These are phyloP conservation scores for Penicillium glabrum DNA, from an alignment of 2,329 filamentous ascomycete species.

Conservation along the genomic window DNA sequence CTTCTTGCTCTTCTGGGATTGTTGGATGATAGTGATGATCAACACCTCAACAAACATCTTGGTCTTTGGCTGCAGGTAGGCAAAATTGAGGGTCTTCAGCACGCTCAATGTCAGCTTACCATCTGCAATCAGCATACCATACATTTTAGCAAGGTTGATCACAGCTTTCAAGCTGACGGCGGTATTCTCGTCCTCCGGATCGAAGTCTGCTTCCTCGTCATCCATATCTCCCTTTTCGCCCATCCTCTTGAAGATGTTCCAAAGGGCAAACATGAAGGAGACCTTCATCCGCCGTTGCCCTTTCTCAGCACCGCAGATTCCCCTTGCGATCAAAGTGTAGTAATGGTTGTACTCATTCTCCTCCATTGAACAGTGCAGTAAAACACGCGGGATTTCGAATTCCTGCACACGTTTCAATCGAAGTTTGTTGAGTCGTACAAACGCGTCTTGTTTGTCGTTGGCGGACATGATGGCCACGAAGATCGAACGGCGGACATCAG, in stretches of 20 bases:
- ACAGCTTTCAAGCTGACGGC: constrained; percentile 57
- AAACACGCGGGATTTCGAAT: constrained; percentile 79
- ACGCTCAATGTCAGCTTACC: constrained; percentile 58
- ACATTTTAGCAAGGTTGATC: constrained; percentile 69
- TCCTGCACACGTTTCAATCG: constrained; percentile 83
- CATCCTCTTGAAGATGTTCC: constrained; percentile 80
- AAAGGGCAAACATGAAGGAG: constrained; percentile 83
- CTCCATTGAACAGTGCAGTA: constrained; percentile 81
- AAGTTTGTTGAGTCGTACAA: constrained; percentile 75
- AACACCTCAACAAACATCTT: constrained; percentile 77
- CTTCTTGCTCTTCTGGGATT: constrained; percentile 54
- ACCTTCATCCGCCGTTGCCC: constrained; percentile 71
- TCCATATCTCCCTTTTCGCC: constrained; percentile 67
- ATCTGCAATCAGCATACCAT: constrained; percentile 61
- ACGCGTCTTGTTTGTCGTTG: constrained; percentile 78
- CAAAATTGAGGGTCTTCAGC: constrained; percentile 69
- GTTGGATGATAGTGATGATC: constrained; percentile 71
- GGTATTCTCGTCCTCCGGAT: constrained; percentile 52
- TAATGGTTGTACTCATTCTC: constrained; percentile 89
- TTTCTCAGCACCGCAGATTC: constrained; percentile 61
- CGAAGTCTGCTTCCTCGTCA: constrained; percentile 61
- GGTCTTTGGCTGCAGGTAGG: constrained; percentile 73
- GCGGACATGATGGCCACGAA: constrained; percentile 89
- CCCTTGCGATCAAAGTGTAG: constrained; percentile 80
- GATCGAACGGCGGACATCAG: constrained; percentile 81